phyloP scores from a whole-genome alignment of 1,284 basidiomycete genomes.

The Sanghuangporus weigelae region DNA sequence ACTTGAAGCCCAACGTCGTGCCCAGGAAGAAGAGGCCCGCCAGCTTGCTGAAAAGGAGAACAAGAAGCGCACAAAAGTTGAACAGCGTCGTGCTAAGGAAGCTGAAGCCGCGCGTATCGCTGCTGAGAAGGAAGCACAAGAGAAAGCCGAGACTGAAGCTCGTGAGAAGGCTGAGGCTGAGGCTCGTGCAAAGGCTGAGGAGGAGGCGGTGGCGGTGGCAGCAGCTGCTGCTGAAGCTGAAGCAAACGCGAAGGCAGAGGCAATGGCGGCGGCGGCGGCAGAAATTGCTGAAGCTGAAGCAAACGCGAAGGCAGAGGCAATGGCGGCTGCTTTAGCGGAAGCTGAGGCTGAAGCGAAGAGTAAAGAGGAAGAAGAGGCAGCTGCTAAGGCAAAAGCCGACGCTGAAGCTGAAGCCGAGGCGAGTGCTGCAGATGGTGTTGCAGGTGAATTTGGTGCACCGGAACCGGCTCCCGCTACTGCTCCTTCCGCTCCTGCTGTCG shows the following conservation, averaged over 20 bases:
- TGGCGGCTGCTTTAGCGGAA: background rate
- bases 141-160: background rate
- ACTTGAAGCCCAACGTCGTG: background rate
- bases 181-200: background rate
- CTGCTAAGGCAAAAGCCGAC: background rate
- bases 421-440: background rate
- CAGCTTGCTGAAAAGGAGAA: background rate
- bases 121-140: conserved; percentile 4
- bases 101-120: no score
- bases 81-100: background rate
- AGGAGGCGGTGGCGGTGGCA: background rate
- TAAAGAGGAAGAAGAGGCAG: background rate
- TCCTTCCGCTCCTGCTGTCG: background rate
- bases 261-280: background rate
- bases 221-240: background rate
- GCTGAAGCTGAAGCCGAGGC: background rate
- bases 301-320: background rate
- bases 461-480: background rate
- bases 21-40: background rate
- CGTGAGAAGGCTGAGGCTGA: background rate
- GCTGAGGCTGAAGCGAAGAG: background rate
- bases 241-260: background rate
- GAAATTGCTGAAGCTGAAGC: background rate
- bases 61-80: background rate
- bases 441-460: background rate